Evolutionary conservation across 108 stramenopile species (phyloP), one percentile per base, ranked within the genome.

Genomic region (Epithemia pelagica): DNA sequence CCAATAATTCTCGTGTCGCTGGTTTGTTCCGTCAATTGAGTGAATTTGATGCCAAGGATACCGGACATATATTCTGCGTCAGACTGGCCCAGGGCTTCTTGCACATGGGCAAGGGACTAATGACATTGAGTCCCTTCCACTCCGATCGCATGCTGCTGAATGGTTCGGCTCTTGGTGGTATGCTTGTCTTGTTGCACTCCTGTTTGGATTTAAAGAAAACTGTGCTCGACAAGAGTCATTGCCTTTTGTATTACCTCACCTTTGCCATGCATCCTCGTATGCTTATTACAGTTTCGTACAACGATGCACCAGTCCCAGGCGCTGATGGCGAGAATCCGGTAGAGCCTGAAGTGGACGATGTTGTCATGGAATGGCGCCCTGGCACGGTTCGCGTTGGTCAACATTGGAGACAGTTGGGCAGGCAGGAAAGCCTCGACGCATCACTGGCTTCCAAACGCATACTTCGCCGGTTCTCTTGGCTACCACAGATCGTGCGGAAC

Each of bases 391-490:
- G 99, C 27, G 98, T 99, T 26, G 99, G 99, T 30, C 96, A 95
- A 73, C 97, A 5, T 97, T 99, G 1, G 99, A 99, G 71, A 99
- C 97, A n/a, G 99, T 99, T 23, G 99, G 99, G n/a, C 98, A 98
- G 80, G 98, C 99, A 20, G 99, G 99, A 63, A 95, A 96, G 66
- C 99, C 99, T 30, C 99, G 98, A 83, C 96, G 96, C 52, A 99
- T 99, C 61, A 99, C 99, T 33, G 99, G 99, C 64, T 99, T 99
- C 81, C 99, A 99, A 78, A 99, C 99, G 25, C 99, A 99, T 78
- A 96, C 92, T 23, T 95, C 97, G 23, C 99, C 99, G 25, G 99
- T 99, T 24, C 80, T 99, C 69, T 74, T 99, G 26, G 90, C 86
- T 46, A 74, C 88, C 20, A 83, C 89, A 31, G 98, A 99, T 62